A percentile compares a stretch with the other conserved stretches of the same genome.
Evolutionary conservation across 129 eudicot species (phyloP).

Genomic region (Chrysanthemum seticuspe): DNA sequence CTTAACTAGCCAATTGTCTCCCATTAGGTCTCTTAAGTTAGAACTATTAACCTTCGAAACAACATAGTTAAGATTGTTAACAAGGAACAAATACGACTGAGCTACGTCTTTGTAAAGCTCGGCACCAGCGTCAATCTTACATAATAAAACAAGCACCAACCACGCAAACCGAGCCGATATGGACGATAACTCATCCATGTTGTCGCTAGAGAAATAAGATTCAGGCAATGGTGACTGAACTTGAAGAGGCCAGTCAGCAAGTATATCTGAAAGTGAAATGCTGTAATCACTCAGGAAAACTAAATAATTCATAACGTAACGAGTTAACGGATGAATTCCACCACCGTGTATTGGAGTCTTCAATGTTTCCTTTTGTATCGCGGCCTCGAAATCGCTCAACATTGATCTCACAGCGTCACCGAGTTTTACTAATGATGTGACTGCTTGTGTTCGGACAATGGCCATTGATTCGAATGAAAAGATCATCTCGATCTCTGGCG

Average conservation of each 20-base stretch:
- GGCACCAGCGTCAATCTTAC: conserved; percentile 78
- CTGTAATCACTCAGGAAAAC: conserved; percentile 63
- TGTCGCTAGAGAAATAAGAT: conserved; percentile 48
- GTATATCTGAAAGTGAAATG: conserved; percentile 49
- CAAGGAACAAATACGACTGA: conserved; percentile 68
- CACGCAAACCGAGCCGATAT: conserved; percentile 60
- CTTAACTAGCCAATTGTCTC: conserved; percentile 66
- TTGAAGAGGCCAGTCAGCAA: conserved; percentile 55
- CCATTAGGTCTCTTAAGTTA: conserved; percentile 45
- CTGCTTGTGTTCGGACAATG: conserved; percentile 52
- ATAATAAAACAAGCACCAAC: conserved; percentile 70
- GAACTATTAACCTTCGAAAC: conserved; percentile 61
- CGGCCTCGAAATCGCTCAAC: conserved; percentile 66
- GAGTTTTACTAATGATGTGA: conserved; percentile 45
- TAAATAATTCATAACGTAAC: conserved; percentile 87
- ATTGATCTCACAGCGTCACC: conserved; percentile 59
- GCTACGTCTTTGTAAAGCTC: conserved; percentile 66
- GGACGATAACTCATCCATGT: conserved; percentile 37
- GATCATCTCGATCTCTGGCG: conserved; percentile 60
- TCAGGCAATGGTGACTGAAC: conserved; percentile 62
- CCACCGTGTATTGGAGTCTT: conserved; percentile 60
- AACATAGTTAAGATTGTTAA: conserved; percentile 86
- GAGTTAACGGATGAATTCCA: conserved; percentile 75
- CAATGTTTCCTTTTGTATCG: conserved; percentile 64
- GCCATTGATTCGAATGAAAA: conserved; percentile 60